Conservation (phyloP, 768 basidiomycete genomes). For the Pleurotus pulmonarius region DNA sequence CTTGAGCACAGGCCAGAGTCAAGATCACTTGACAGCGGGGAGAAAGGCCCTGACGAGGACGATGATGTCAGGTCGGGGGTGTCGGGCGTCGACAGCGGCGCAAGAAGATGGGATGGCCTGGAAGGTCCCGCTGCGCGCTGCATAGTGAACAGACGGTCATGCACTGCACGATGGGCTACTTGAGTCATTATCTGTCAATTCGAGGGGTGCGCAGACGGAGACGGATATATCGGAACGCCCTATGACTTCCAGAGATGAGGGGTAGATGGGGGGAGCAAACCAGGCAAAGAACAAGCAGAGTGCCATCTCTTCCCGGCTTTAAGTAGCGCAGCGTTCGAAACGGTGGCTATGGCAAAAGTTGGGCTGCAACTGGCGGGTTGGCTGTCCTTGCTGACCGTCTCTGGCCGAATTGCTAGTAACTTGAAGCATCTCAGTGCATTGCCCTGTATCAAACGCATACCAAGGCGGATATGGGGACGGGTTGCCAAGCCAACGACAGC, state of each 20-base stretch:
- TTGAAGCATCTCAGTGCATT: too few relatives aligned
- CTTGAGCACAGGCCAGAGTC: neutral
- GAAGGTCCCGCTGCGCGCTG: neutral
- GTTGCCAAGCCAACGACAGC: conserved; percentile 2
- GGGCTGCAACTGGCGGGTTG: too few relatives aligned
- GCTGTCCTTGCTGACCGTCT: neutral
- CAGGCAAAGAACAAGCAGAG: conserved; percentile 4
- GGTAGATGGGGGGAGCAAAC: neutral
- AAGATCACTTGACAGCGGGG: neutral
- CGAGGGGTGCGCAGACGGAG: neutral
- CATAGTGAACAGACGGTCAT: neutral
- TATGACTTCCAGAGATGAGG: neutral
- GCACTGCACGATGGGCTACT: conserved; percentile 1
- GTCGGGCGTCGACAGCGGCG: conserved; percentile 3
- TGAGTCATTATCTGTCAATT: conserved; percentile 1
- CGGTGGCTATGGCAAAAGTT: neutral
- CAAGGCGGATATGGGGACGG: neutral
- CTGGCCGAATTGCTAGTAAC: too few relatives aligned
- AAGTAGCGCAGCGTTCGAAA: neutral
- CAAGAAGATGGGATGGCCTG: conserved; percentile 1
- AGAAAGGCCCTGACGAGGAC: conserved; percentile 5
- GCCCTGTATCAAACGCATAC: too few relatives aligned
- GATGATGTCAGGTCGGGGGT: conserved; percentile 5
- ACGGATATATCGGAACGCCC: neutral
- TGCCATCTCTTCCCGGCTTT: neutral